phyloP scores from a whole-genome alignment of 495 filamentous ascomycete genomes.

The Chaetomium fimeti region DNA sequence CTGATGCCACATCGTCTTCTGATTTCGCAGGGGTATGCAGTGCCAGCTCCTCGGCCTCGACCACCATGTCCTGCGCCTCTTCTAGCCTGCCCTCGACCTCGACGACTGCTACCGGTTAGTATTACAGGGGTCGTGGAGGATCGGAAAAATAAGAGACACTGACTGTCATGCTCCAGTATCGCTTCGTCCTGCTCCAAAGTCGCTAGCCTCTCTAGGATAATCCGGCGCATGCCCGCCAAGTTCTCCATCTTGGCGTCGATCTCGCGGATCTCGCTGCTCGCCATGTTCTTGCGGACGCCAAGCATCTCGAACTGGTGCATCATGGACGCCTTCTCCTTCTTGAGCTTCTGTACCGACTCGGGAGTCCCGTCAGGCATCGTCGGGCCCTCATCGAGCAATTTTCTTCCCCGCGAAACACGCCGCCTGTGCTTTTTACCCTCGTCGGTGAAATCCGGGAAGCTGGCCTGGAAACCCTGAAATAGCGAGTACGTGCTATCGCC shows the following conservation, averaged over 20 bases:
- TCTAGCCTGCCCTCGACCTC: slow-evolving; percentile 85
- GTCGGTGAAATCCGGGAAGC: slow-evolving; percentile 70
- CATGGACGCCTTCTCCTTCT: slow-evolving; percentile 72
- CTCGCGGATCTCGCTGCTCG: slow-evolving; percentile 89
- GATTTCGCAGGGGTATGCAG: slow-evolving; percentile 54
- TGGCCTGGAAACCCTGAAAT: slow-evolving; percentile 95
- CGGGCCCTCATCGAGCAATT: slow-evolving; percentile 64
- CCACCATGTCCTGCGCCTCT: slow-evolving; percentile 72
- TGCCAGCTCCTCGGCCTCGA: slow-evolving; percentile 61
- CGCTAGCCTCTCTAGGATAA: slow-evolving; percentile 85
- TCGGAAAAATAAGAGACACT: slow-evolving; percentile 24
- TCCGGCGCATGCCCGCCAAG: slow-evolving; percentile 87
- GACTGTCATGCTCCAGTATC: slow-evolving; percentile 83
- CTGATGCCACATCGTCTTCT: slow-evolving; percentile 53
- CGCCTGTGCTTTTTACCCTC: slow-evolving; percentile 69
- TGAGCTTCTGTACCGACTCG: slow-evolving; percentile 65
- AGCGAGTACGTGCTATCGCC: slow-evolving; percentile 81
- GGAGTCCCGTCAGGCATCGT: slow-evolving; percentile 51
- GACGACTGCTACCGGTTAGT: slow-evolving; percentile 54
- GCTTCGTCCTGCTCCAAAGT: slow-evolving; percentile 89
- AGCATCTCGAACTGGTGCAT: slow-evolving; percentile 87
- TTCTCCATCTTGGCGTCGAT: slow-evolving; percentile 97
- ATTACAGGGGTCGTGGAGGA: neutral
- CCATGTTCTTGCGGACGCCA: slow-evolving; percentile 93
- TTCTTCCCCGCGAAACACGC: slow-evolving; percentile 67